Conservation (phyloP, 2,329 filamentous ascomycete species). For the Beauveria scarabaeidicola region DNA sequence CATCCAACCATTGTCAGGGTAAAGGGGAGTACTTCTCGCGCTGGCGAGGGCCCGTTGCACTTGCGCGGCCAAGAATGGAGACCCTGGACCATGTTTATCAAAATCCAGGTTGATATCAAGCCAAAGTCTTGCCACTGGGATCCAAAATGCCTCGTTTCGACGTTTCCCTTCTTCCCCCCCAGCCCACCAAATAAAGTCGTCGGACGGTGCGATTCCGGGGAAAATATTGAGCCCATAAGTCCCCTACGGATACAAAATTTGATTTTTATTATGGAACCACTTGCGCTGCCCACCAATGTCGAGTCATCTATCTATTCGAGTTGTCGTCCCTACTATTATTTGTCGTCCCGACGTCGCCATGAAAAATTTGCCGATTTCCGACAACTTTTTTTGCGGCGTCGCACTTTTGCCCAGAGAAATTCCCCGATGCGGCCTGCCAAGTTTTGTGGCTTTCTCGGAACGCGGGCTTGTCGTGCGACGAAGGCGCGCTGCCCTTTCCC, state of each 20-base stretch:
- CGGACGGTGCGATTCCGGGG: neutral
- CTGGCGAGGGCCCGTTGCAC: neutral
- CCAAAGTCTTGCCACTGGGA: neutral
- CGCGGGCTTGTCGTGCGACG: neutral
- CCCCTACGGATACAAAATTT: neutral
- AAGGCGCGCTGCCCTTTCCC: neutral
- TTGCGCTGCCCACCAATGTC: neutral
- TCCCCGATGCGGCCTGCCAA: conserved; percentile 6
- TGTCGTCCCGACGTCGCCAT: neutral
- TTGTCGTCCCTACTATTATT: too few relatives aligned
- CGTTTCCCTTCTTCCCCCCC: neutral
- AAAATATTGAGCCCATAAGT: neutral
- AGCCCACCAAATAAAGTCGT: conserved; percentile 7
- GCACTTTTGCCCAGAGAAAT: neutral
- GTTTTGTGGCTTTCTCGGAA: conserved; percentile 6
- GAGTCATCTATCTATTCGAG: too few relatives aligned
- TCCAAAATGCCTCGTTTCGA: conserved; percentile 6
- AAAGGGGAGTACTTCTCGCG: neutral
- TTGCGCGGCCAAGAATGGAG: neutral
- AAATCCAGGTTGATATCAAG: too few relatives aligned
- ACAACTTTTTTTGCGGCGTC: neutral
- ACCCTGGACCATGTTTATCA: too few relatives aligned
- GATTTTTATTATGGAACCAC: neutral
- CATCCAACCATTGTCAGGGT: neutral
- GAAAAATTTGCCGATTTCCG: conserved; percentile 5